These are phyloP conservation scores for Sugiyamaella grinbergsii DNA, from an alignment of 1,139 yeast genomes.

Conservation along the genomic window DNA sequence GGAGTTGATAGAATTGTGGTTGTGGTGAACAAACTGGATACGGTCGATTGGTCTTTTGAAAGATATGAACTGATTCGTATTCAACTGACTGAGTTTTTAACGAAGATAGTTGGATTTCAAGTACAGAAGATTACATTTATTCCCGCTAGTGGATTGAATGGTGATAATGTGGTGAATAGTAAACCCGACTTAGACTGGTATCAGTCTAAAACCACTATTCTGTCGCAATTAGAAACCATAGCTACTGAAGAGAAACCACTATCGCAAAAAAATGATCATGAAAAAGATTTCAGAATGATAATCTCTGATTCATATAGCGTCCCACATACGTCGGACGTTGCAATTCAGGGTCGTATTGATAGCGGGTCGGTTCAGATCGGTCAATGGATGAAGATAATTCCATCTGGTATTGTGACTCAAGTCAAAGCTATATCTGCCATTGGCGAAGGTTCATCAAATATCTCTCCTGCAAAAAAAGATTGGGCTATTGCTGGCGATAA, in stretches of 20 bases:
- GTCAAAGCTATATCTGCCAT: slow-evolving; percentile 49
- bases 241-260: slow-evolving; percentile 22
- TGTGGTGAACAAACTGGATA: slow-evolving; percentile 88
- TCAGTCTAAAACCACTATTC: slow-evolving; percentile 58
- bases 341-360: slow-evolving; percentile 69
- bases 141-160: slow-evolving; percentile 85
- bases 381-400: slow-evolving; percentile 65
- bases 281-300: slow-evolving; percentile 46
- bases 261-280: slow-evolving; percentile 31
- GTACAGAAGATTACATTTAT: slow-evolving; percentile 59
- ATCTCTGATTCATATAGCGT: slow-evolving; percentile 45
- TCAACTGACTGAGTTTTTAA: slow-evolving; percentile 62
- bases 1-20: slow-evolving; percentile 79
- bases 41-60: slow-evolving; percentile 63
- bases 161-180: slow-evolving; percentile 68
- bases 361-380: slow-evolving; percentile 79
- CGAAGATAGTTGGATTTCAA: slow-evolving; percentile 56
- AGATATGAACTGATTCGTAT: slow-evolving; percentile 64
- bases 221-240: slow-evolving; percentile 51
- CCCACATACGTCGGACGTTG: slow-evolving; percentile 43
- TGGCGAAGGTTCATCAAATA: slow-evolving; percentile 30
- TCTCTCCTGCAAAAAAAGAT: slow-evolving; percentile 21
- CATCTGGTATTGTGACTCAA: slow-evolving; percentile 47
- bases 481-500: slow-evolving; percentile 73
- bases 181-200: slow-evolving; percentile 55